Evolutionary conservation across 2,329 filamentous ascomycete species (phyloP), one percentile per base, ranked within the genome.

Genomic region (Sporothrix dimorphospora): DNA sequence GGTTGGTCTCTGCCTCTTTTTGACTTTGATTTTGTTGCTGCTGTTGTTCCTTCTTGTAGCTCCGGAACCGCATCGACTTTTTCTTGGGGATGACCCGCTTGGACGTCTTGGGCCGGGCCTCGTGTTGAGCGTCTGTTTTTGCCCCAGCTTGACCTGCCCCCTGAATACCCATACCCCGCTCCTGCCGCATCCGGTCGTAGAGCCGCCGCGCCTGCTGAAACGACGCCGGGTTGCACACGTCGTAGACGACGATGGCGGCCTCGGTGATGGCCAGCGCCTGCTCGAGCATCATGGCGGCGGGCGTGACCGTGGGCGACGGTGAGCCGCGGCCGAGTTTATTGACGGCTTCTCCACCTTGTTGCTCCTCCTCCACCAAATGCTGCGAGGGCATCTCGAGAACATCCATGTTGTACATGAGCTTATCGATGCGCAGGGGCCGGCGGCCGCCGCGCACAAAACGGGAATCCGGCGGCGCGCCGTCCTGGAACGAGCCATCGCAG

Each of bases 241-340:
- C 78, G 75, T 81, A 81, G n/a, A 81, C 75, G 1, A 81, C 73
- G 1, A 83, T 74, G 2, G 80, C 81, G 4, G 81, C 82, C 53
- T 83, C 81, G n/a, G 82, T 83, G 59, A 82, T 81, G 69, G 76
- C 76, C 24, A 82, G 75, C 1, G 82, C 82, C 49, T 82, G 79
- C 14, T 77, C 77, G n/a, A 83, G 79, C 45, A 78, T 77, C 30
- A 78, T 76, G 53, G 61, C 65, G 1, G 71, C 67, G 1, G 70
- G 30, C 6, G 63, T 27, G 16, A 24, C 34, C 12, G 45, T 65
- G 5, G 38, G 65, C 14, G 49, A 55, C 21, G 63, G 63, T 14
- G 63, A 49, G 4, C 63, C 63, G 14, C 63, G 42, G 24, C 63
- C 42, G 27, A 66, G 16, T 34, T 57, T 45, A 14, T 40, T 69